Base-by-base conservation (phyloP, 225 moss, liverwort and hornwort species). In the Asterella californica region DNA sequence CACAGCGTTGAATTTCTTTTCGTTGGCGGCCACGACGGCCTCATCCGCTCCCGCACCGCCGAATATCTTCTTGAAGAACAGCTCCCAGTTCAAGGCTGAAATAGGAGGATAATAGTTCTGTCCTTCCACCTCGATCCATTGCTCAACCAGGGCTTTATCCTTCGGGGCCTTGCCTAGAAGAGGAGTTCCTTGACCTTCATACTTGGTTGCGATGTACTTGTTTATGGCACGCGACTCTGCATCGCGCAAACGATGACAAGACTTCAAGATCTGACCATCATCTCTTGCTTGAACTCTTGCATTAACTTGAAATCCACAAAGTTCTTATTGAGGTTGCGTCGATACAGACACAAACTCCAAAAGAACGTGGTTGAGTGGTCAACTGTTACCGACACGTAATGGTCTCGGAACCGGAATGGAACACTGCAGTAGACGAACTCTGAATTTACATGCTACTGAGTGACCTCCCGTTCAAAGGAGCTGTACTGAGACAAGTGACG, bases 71-170 rank as follows among this genome's bases (percentile, higher is more conserved):
- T 75, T 60, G 65, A 79, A 57, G 4, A 75, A 37, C 14, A 50
- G 22, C 63, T 84, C 54, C 0, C 0, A 0, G 15, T 75, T 49
- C 14, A 77, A 15, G 5, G 53, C 0, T 0, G 72, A 29, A 2
- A 61, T 25, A 2, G 72, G 25, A 11, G 64, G 52, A n/a, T 83
- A 62, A 55, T 74, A 83, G 55, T 46, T 79, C 74, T 79, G 79
- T 27, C 74, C 42, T 27, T 83, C 83, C 8, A 83, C 79, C 30
- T 79, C 79, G 34, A 83, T 33, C 83, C 83, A 83, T 48, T 83
- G 78, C 74, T 83, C 74, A 18, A 83, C 83, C 6, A 75, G 59
- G 6, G 83, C 79, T 65, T 42, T 50, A 14, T 65, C 78, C 15
- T n/a, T 37, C 0, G 55, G 36, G 74, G 42, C 75, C 10, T 53